These are phyloP conservation scores for Fusarium nisikadoi DNA, from an alignment of 2,329 filamentous ascomycete genomes.

Conservation along the genomic window DNA sequence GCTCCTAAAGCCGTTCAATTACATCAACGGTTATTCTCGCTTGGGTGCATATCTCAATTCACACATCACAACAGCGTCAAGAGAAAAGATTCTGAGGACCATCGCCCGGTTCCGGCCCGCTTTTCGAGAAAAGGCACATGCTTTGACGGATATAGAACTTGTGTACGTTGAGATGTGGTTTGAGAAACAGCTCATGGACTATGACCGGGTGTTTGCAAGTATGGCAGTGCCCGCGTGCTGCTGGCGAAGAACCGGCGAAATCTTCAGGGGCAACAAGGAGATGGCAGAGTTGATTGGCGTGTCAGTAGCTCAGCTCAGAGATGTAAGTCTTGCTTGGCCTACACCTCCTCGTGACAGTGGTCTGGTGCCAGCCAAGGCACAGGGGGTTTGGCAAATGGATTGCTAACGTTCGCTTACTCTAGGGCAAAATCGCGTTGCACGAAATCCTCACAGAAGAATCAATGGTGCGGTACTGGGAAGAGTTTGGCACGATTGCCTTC, in stretches of 20 bases:
- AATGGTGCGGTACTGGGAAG: constrained; percentile 97
- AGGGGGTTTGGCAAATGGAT: not conserved
- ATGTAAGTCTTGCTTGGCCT: constrained; percentile 69
- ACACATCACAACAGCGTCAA: constrained; percentile 82
- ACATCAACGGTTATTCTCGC: constrained; percentile 93
- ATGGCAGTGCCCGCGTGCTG: constrained; percentile 99
- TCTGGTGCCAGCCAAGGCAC: constrained; percentile 4
- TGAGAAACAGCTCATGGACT: constrained; percentile 94
- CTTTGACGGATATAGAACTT: constrained; percentile 91
- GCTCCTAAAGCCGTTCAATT: constrained; percentile 95
- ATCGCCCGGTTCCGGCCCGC: constrained; percentile 94
- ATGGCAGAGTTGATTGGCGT: constrained; percentile 98
- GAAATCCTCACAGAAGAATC: constrained; percentile 96
- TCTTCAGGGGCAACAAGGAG: constrained; percentile 96
- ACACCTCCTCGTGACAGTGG: constrained; percentile 7
- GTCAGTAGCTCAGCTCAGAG: constrained; percentile 87
- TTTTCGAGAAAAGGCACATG: constrained; percentile 94
- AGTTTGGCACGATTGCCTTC: constrained; percentile 97
- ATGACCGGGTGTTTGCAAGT: constrained; percentile 96
- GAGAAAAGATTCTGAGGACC: constrained; percentile 91
- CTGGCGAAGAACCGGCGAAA: constrained; percentile 96
- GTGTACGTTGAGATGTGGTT: constrained; percentile 99
- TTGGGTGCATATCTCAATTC: constrained; percentile 92
- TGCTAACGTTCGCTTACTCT: constrained; percentile 31
- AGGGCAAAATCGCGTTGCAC: constrained; percentile 95